phyloP scores from a whole-genome alignment of 352 stramenopile species.

The Phytopythium helicoides region DNA sequence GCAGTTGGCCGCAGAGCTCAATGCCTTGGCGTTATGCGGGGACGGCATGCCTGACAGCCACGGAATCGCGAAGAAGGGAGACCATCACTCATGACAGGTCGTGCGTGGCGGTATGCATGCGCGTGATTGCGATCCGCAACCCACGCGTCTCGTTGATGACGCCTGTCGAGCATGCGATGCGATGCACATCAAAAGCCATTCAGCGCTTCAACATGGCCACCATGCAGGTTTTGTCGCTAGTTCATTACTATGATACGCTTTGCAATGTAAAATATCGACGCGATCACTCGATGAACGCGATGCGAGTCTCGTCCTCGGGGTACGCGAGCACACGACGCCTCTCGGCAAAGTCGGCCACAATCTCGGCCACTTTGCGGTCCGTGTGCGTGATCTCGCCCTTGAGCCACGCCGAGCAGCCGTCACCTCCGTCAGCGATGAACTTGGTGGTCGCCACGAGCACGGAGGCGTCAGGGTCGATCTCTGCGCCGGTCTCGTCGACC shows the following conservation, averaged over 20 bases:
- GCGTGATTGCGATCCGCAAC: neutral
- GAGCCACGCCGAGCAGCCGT: constrained; percentile 58
- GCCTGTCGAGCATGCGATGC: no score
- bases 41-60: no score
- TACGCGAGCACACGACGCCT: constrained; percentile 46
- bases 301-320: constrained; percentile 26
- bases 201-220: neutral
- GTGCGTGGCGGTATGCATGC: neutral
- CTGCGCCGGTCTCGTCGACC: constrained; percentile 26
- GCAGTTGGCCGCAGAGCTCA: no score
- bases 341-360: constrained; percentile 24
- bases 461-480: constrained; percentile 31
- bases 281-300: constrained; percentile 36
- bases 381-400: constrained; percentile 30
- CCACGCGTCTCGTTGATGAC: neutral
- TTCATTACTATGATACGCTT: no score
- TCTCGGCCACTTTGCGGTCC: constrained; percentile 25
- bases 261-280: no score
- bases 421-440: constrained; percentile 60
- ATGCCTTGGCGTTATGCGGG: no score
- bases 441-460: constrained; percentile 54
- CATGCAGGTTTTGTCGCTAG: no score
- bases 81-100: constrained; percentile 1
- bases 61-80: neutral
- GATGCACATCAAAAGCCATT: no score